Base-by-base conservation (phyloP, 208 protist genomes). In the Leishmania arabica region DNA sequence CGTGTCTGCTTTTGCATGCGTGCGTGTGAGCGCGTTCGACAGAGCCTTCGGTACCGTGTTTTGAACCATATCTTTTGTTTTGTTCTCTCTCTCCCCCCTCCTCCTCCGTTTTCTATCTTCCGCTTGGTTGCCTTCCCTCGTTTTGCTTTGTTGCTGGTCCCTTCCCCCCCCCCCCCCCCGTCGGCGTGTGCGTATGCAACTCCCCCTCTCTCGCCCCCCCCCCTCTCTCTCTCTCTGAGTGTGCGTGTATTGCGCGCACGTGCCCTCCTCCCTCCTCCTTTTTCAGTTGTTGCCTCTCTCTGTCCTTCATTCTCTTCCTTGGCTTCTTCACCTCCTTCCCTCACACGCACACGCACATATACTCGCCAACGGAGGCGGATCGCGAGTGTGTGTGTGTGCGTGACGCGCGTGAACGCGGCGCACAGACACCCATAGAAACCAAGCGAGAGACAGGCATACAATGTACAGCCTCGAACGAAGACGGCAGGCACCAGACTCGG, bases 401-500 rank as follows among this genome's bases (percentile, higher is more conserved):
- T 40, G 31, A 68, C 62, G 15, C 31, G 31, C 31, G 62, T 68
- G 62, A 42, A 40, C 62, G 62, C 11, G 31, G 62, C 45, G 31
- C 47, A 2, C 21, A 73, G 45, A n/a, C 24, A 49, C 27, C 17
- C 31, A 71, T 49, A n/a, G 68, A 72, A 37, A n/a, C 21, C 13
- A 27, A 21, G 45, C 60, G 70, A 40, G 24, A 47, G 51, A 13
- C 45, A 53, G 51, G 3, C 31, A 31, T 9, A 76, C 8, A 15
- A 79, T 79, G 76, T 21, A 71, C n/a, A 70, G 62, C 34, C 6
- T 71, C 7, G 76, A 79, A n/a, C 76, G 64, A 56, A 47, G 49
- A 34, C 47, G 49, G 27, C 64, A 56, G 60, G 64, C 27, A 7
- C 53, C 62, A 19, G 62, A 72, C 37, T 34, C 45, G 42, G 76